Evolutionary conservation across 202 grass and related monocot genomes (phyloP).

Genomic region (Bolboschoenoplectus hybrid): DNA sequence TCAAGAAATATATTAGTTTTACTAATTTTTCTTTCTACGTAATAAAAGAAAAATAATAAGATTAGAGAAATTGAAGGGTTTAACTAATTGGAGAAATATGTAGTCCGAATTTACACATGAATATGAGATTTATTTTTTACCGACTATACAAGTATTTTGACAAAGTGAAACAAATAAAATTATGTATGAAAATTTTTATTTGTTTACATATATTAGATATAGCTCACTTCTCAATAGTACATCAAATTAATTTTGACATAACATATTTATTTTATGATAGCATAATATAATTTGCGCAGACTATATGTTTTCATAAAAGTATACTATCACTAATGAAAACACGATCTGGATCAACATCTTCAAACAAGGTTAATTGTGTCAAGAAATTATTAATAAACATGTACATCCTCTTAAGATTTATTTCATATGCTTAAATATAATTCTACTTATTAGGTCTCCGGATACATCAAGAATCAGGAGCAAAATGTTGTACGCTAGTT

Average conservation of each 20-base stretch:
- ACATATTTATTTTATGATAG: neutral
- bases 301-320: neutral
- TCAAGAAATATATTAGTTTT: neutral
- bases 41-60: neutral
- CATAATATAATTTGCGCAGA: neutral
- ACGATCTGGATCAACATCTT: neutral
- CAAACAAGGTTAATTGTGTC: neutral
- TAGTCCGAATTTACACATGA: neutral
- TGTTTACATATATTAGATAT: no score
- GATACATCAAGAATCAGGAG: constrained; percentile 75
- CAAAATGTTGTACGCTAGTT: constrained; percentile 92
- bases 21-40: neutral
- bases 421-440: neutral
- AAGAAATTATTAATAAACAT: neutral
- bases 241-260: no score
- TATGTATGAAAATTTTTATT: neutral
- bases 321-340: neutral
- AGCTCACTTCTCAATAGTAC: no score
- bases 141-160: no score
- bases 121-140: no score
- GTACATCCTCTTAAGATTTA: neutral
- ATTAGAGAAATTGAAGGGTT: neutral
- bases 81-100: neutral
- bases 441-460: constrained; percentile 52
- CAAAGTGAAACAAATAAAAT: neutral